Evolutionary conservation across 139 green algal genomes (phyloP).

Genomic region (Chlorella sp.): DNA sequence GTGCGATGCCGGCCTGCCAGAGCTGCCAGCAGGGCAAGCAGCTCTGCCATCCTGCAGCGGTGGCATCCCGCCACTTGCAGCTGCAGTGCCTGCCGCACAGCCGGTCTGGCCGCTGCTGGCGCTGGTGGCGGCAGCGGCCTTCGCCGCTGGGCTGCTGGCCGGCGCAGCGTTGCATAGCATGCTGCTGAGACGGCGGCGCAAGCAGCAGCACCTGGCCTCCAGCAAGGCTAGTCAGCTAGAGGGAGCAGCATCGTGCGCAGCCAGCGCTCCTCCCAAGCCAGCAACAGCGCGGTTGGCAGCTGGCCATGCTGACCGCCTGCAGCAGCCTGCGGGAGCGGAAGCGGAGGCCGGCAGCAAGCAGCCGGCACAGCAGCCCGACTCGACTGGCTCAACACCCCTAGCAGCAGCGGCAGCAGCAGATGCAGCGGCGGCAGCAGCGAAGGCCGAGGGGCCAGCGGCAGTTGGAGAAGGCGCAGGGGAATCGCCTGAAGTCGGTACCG

Average conservation of each 20-base stretch:
- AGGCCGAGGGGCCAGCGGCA: neutral
- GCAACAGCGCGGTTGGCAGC: too few relatives aligned
- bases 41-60: neutral
- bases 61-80: too few relatives aligned
- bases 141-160: neutral
- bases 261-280: too few relatives aligned
- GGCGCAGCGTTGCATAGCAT: neutral
- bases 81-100: neutral
- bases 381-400: neutral
- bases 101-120: neutral
- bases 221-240: neutral
- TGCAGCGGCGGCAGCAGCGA: neutral
- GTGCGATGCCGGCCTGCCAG: neutral
- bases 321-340: neutral
- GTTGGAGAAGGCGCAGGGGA: neutral
- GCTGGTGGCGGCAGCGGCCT: neutral
- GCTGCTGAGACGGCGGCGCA: too few relatives aligned
- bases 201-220: too few relatives aligned
- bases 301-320: neutral
- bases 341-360: neutral
- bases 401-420: neutral
- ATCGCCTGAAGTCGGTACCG: neutral
- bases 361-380: too few relatives aligned
- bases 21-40: neutral
- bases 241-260: neutral